Percentiles rank a stretch among this genome's conserved stretches.
Conservation (phyloP, 75 land plant species). For the Pseudotsuga menziesii region DNA sequence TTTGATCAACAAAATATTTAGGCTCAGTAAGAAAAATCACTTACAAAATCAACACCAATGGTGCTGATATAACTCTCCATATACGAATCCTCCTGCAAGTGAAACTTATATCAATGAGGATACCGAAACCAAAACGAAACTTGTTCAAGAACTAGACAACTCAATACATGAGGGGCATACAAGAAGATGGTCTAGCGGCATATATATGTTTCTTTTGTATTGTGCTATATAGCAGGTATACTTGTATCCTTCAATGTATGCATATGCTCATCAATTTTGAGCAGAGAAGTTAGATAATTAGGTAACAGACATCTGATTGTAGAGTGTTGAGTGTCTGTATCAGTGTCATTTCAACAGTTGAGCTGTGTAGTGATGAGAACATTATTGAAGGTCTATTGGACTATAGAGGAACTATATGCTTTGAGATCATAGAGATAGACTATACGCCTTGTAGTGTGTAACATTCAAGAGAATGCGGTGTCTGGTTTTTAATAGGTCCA, state of each 20-base stretch:
- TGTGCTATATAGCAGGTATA: neutral
- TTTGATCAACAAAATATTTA: neutral
- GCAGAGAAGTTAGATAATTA: no score
- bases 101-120: neutral
- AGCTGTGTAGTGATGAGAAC: neutral
- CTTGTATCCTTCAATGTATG: no score
- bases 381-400: neutral
- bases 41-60: constrained; percentile 84
- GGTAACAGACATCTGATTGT: no score
- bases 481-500: neutral
- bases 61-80: constrained; percentile 90
- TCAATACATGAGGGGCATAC: neutral
- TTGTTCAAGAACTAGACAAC: neutral
- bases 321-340: neutral
- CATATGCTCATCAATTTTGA: no score
- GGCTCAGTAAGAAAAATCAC: constrained; percentile 7
- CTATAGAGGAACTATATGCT: neutral
- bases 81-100: constrained; percentile 76
- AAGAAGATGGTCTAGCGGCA: neutral
- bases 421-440: neutral
- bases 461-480: neutral
- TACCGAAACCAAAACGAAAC: neutral
- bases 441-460: neutral
- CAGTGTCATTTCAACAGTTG: neutral
- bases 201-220: neutral